These are phyloP conservation scores for Cornus florida DNA, from an alignment of 148 eudicot species.

Conservation along the genomic window DNA sequence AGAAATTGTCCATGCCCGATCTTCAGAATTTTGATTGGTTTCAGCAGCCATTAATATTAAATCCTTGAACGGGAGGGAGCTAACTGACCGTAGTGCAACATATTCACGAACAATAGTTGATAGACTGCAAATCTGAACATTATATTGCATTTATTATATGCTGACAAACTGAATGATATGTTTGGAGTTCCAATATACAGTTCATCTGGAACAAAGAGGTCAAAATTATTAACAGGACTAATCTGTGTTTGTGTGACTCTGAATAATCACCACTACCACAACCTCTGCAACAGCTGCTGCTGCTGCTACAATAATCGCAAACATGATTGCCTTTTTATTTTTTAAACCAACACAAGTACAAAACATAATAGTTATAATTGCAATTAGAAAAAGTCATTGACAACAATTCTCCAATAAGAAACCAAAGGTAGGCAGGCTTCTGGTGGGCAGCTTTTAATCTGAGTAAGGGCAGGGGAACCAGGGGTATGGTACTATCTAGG, in stretches of 20 bases:
- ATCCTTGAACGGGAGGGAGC: conserved; percentile 77
- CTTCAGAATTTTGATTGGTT: conserved; percentile 39
- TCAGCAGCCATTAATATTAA: conserved; percentile 76
- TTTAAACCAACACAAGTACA: too few relatives aligned
- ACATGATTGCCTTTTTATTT: too few relatives aligned
- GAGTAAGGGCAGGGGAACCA: too few relatives aligned
- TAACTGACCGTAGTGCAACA: conserved; percentile 81
- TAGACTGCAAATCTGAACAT: conserved; percentile 83
- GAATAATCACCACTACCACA: neutral
- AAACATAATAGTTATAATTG: too few relatives aligned
- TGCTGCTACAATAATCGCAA: neutral
- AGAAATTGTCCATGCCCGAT: conserved; percentile 77
- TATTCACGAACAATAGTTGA: conserved; percentile 92
- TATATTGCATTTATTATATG: neutral
- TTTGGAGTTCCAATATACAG: neutral
- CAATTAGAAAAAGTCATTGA: too few relatives aligned
- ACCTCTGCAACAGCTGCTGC: neutral
- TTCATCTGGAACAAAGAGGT: neutral
- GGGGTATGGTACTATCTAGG: too few relatives aligned
- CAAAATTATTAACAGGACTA: neutral
- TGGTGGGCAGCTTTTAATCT: neutral
- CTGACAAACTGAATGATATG: neutral
- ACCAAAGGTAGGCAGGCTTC: neutral
- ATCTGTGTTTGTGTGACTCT: neutral
- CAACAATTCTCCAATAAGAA: too few relatives aligned